These are phyloP conservation scores for Eutrema heterophyllum DNA, from an alignment of 345 rosid genomes.

Conservation along the genomic window DNA sequence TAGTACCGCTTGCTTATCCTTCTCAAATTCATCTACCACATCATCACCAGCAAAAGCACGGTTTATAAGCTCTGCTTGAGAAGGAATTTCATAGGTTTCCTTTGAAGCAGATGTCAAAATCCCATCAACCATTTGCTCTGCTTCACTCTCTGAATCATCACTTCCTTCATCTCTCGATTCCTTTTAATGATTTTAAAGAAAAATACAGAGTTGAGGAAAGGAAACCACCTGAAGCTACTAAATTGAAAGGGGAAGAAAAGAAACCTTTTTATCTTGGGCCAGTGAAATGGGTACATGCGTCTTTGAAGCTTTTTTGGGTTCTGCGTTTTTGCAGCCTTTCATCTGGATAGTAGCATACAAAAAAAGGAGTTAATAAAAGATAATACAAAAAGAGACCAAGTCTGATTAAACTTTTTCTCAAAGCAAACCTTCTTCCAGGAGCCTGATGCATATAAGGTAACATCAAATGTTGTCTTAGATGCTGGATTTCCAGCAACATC, in stretches of 20 bases:
- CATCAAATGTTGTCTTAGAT: too few species aligned
- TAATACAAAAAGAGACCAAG: too few species aligned
- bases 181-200: conserved; percentile 32
- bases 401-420: too few species aligned
- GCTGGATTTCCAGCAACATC: too few species aligned
- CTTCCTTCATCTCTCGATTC: conserved; percentile 46
- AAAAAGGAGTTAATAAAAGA: too few species aligned
- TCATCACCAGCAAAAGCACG: conserved; percentile 96
- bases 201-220: neutral
- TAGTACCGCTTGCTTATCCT: conserved; percentile 60
- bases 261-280: conserved; percentile 45
- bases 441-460: too few species aligned
- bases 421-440: too few species aligned
- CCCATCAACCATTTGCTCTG: conserved; percentile 79
- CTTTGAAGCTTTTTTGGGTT: conserved; percentile 35
- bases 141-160: conserved; percentile 50
- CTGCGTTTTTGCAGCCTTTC: conserved; percentile 36
- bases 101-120: conserved; percentile 48
- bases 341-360: conserved; percentile 40
- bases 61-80: conserved; percentile 81
- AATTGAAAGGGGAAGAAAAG: neutral
- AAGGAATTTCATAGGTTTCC: conserved; percentile 63
- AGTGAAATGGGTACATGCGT: conserved; percentile 19
- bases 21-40: conserved; percentile 72
- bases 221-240: neutral